Percentiles rank a stretch among this genome's conserved stretches.
These are phyloP conservation scores for Termitomyces sp. DNA, from an alignment of 768 basidiomycete species.

Conservation along the genomic window DNA sequence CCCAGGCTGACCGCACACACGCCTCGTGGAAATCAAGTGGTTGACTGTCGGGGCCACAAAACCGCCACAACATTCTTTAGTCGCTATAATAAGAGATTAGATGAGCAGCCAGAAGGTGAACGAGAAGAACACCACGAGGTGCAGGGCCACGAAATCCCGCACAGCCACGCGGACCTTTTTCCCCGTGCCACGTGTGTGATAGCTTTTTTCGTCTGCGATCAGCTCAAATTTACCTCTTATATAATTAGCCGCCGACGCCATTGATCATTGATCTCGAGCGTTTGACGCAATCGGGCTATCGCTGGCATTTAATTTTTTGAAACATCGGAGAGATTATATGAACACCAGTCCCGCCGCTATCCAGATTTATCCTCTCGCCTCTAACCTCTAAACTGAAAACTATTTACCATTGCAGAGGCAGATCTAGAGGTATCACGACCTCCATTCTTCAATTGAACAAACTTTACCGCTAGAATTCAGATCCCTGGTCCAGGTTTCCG, in stretches of 20 bases:
- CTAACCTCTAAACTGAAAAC: too few species aligned
- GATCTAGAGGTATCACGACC: too few species aligned
- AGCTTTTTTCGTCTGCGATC: not conserved
- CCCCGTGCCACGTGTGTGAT: not conserved
- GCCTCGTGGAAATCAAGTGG: not conserved
- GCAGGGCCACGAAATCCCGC: not conserved
- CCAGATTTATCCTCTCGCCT: too few species aligned
- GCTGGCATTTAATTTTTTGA: too few species aligned
- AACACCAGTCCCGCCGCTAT: too few species aligned
- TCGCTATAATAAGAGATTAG: not conserved
- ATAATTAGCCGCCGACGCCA: not conserved
- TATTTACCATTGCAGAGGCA: too few species aligned
- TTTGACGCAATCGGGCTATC: too few species aligned
- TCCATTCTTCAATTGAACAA: too few species aligned
- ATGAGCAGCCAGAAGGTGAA: not conserved
- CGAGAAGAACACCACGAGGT: not conserved
- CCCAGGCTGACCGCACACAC: not conserved
- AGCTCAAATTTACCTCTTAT: not conserved
- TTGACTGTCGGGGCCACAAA: slow-evolving; percentile 19
- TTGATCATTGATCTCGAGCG: too few species aligned
- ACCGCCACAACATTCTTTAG: not conserved
- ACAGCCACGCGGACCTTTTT: not conserved
- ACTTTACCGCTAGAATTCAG: too few species aligned
- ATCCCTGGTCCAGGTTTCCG: too few species aligned
- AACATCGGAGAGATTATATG: too few species aligned